Evolutionary conservation across 306 rosid genomes (phyloP).

Genomic region (Dicorynia guianensis): DNA sequence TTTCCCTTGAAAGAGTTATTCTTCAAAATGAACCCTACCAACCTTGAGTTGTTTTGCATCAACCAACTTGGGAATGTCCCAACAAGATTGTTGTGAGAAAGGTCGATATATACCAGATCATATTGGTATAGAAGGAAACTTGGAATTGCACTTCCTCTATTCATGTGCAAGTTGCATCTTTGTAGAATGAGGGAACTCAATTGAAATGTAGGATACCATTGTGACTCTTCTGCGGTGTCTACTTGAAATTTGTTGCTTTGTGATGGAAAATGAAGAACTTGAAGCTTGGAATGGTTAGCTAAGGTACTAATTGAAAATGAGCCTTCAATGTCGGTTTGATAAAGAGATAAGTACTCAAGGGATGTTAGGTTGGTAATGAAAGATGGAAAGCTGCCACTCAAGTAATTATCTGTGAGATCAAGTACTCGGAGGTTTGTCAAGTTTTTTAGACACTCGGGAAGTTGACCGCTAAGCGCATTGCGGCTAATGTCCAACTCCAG

Average conservation of each 20-base stretch:
- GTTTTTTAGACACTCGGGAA: not conserved
- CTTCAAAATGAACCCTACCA: not conserved
- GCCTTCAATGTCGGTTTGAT: not conserved
- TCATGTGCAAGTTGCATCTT: constrained; percentile 24
- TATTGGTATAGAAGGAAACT: constrained; percentile 40
- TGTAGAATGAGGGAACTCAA: not conserved
- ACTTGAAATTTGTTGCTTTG: not conserved
- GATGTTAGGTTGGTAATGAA: not conserved
- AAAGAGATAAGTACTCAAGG: not conserved
- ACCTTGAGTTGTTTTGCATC: constrained; percentile 35
- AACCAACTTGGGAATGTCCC: constrained; percentile 44
- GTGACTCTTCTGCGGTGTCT: constrained; percentile 17
- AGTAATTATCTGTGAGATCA: not conserved
- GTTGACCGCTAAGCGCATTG: not conserved
- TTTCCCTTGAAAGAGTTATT: constrained; percentile 19
- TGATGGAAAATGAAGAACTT: not conserved
- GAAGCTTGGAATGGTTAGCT: constrained; percentile 27
- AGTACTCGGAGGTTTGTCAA: not conserved
- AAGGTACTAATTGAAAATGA: constrained; percentile 1
- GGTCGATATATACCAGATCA: not conserved
- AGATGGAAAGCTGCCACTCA: not conserved
- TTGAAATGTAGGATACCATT: constrained; percentile 22
- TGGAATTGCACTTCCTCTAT: not conserved
- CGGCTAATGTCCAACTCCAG: not conserved
- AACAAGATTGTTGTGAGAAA: constrained; percentile 32